phyloP scores from a whole-genome alignment of 805 yeast genomes.

The Ogataea nakhonphanomensis region DNA sequence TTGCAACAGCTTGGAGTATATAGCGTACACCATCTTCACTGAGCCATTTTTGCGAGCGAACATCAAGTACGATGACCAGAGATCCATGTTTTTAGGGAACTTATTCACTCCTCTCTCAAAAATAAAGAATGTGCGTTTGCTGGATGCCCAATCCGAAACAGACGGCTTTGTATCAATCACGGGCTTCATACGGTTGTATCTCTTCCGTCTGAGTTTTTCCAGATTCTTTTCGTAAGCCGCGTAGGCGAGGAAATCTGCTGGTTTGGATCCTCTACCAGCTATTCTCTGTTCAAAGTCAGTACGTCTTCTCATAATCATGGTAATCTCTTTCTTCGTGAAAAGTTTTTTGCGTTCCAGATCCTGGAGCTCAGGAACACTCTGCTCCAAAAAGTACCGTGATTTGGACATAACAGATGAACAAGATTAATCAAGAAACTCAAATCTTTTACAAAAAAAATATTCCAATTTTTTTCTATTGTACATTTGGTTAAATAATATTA shows the following conservation, averaged over 20 bases:
- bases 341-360: conserved; percentile 79
- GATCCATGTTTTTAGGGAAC: conserved; percentile 69
- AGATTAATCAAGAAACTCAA: background rate
- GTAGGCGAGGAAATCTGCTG: conserved; percentile 74
- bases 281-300: conserved; percentile 94
- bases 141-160: conserved; percentile 83
- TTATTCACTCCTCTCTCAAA: conserved; percentile 78
- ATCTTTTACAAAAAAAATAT: background rate
- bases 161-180: conserved; percentile 59
- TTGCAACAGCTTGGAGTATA: conserved; percentile 73
- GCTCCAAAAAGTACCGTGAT: conserved; percentile 53
- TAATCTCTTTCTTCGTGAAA: conserved; percentile 78
- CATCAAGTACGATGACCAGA: conserved; percentile 77
- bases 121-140: conserved; percentile 74
- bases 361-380: conserved; percentile 86
- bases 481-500: conserved; percentile 1
- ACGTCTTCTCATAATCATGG: conserved; percentile 83
- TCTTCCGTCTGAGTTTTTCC: conserved; percentile 71
- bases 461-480: conserved; percentile 7
- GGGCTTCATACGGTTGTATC: conserved; percentile 58
- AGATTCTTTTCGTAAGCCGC: conserved; percentile 76
- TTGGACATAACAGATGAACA: conserved; percentile 16
- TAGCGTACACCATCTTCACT: conserved; percentile 66
- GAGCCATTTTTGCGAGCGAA: conserved; percentile 67
- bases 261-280: conserved; percentile 74